Conservation (phyloP, 1,139 yeast species). For the Saccharomyces hybrid region DNA sequence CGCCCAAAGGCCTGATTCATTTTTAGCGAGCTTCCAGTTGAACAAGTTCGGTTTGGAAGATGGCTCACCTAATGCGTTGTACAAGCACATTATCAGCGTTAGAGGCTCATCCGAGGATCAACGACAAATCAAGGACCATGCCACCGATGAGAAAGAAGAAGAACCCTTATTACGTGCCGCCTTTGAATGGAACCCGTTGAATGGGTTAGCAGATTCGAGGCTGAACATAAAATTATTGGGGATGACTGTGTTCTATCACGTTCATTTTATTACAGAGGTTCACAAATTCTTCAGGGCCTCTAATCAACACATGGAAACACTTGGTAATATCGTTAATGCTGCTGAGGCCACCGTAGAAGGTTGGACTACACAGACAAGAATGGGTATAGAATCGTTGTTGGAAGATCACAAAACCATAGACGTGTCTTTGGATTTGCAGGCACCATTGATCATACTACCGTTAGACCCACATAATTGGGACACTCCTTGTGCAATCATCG, state of each 20-base stretch:
- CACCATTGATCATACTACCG: conserved; percentile 88
- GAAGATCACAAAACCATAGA: conserved; percentile 90
- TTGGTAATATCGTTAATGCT: conserved; percentile 86
- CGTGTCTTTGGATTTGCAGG: conserved; percentile 79
- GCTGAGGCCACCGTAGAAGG: conserved; percentile 96
- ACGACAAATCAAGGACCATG: conserved; percentile 1
- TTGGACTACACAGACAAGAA: conserved; percentile 76
- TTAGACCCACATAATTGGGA: conserved; percentile 70
- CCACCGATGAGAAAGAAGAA: conserved; percentile 16
- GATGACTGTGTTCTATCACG: conserved; percentile 84
- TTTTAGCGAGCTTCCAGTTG: conserved; percentile 60
- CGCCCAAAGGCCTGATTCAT: conserved; percentile 73
- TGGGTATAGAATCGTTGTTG: conserved; percentile 86
- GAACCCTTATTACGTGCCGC: conserved; percentile 72
- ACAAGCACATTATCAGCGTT: conserved; percentile 83
- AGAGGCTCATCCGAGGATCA: conserved; percentile 35
- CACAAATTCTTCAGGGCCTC: conserved; percentile 79
- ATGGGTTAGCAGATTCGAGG: conserved; percentile 72
- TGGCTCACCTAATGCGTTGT: conserved; percentile 65
- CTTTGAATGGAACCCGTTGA: conserved; percentile 81
- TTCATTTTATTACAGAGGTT: conserved; percentile 68
- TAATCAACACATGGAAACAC: conserved; percentile 73
- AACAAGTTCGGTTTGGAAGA: conserved; percentile 82
- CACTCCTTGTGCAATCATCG: conserved; percentile 84
- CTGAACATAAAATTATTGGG: conserved; percentile 70